Evolutionary conservation across 2,329 filamentous ascomycete genomes (phyloP).

Genomic region (Juglanconis juglandina): DNA sequence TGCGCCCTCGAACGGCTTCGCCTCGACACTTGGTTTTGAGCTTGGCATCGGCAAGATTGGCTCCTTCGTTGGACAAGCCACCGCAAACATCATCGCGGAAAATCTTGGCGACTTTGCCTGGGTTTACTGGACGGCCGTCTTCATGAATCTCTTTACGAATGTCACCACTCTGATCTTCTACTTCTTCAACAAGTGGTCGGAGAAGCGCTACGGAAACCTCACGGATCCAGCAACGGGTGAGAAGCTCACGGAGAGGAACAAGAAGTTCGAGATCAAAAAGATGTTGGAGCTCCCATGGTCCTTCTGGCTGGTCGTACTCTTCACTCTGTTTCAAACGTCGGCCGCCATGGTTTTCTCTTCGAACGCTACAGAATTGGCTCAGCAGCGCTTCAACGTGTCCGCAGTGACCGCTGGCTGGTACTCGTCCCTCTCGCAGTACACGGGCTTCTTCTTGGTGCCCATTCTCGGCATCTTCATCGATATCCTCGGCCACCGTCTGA

Average conservation of each 20-base stretch:
- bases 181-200: constrained; percentile 51
- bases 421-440: constrained; percentile 52
- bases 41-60: constrained; percentile 60
- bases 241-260: constrained; percentile 56
- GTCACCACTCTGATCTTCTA: constrained; percentile 50
- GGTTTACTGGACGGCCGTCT: constrained; percentile 60
- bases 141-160: constrained; percentile 64
- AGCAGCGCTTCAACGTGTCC: constrained; percentile 55
- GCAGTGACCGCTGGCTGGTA: constrained; percentile 60
- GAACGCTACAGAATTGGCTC: constrained; percentile 59
- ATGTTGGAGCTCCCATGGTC: constrained; percentile 57
- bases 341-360: constrained; percentile 51
- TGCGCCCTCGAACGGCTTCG: constrained; percentile 58
- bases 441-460: constrained; percentile 56
- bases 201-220: constrained; percentile 43
- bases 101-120: constrained; percentile 58
- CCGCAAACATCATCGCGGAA: constrained; percentile 56
- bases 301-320: constrained; percentile 54
- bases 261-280: constrained; percentile 53
- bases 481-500: constrained; percentile 50
- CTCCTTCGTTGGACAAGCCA: constrained; percentile 57
- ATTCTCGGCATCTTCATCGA: constrained; percentile 55
- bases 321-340: constrained; percentile 57
- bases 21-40: constrained; percentile 58
- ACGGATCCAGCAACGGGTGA: constrained; percentile 57